These are phyloP conservation scores for Meyerozyma guilliermondii DNA, from an alignment of 1,139 yeast species.

Conservation along the genomic window DNA sequence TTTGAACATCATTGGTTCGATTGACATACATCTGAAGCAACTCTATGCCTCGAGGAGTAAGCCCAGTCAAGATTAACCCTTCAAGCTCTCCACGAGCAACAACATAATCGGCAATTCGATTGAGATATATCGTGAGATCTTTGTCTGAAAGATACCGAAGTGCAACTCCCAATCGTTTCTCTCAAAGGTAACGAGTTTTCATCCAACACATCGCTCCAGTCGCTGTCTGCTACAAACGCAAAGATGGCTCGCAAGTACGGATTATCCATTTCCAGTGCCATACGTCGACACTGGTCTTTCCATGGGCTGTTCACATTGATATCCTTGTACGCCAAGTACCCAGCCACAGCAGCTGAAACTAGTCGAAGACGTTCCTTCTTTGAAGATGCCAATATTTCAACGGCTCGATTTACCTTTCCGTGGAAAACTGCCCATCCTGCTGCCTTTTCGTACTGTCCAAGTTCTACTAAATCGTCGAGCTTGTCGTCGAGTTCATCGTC, in stretches of 20 bases:
- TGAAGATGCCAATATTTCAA: slow-evolving; percentile 60
- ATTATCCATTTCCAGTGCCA: slow-evolving; percentile 82
- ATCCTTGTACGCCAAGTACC: slow-evolving; percentile 74
- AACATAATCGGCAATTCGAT: slow-evolving; percentile 66
- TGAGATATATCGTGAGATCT: slow-evolving; percentile 65
- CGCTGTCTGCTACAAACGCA: slow-evolving; percentile 90
- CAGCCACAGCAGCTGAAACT: slow-evolving; percentile 93
- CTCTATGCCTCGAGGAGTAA: slow-evolving; percentile 78
- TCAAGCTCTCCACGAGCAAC: slow-evolving; percentile 80
- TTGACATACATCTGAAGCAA: slow-evolving; percentile 84
- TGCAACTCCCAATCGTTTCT: slow-evolving; percentile 88
- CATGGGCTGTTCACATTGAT: slow-evolving; percentile 69
- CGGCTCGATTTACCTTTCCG: slow-evolving; percentile 80
- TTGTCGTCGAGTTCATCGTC: slow-evolving; percentile 71
- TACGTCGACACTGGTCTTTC: slow-evolving; percentile 86
- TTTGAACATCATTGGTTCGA: slow-evolving; percentile 87
- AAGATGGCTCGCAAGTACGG: slow-evolving; percentile 90
- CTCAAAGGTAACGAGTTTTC: slow-evolving; percentile 83
- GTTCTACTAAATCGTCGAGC: slow-evolving; percentile 48
- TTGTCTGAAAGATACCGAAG: slow-evolving; percentile 76
- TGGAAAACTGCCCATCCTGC: slow-evolving; percentile 98
- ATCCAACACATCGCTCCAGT: slow-evolving; percentile 95
- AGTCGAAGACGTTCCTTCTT: slow-evolving; percentile 61
- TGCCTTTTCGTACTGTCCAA: slow-evolving; percentile 76
- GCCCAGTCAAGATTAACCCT: slow-evolving; percentile 84